Evolutionary conservation across 2,329 filamentous ascomycete genomes (phyloP), one percentile per base, ranked within the genome.

Genomic region (Stagonosporopsis cucurbitacearum): DNA sequence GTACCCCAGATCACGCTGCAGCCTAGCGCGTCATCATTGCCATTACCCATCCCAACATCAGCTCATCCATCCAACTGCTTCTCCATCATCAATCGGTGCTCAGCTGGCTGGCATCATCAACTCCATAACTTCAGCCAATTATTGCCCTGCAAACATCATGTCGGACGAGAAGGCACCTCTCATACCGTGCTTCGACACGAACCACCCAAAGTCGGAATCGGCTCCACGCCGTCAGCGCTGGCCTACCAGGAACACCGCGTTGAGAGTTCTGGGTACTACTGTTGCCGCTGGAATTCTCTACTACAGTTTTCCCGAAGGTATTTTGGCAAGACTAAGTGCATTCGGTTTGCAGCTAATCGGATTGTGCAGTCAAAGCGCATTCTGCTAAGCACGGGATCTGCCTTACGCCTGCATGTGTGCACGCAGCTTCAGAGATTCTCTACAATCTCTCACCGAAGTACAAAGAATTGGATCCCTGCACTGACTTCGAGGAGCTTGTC

Each of bases 401-500:
- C 68, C 69, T 82, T 43, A 84, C 85, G 9, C 81, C 85, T 37
- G 82, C 83, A 57, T 89, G 86, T 69, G 78, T 88, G 12, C 84
- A 88, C 64, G 86, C 86, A 12, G 82, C 86, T 4, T 86, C 85
- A 12, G 81, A 84, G 59, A 81, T 89, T 35, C 78, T 88, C 8
- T 83, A 85, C 60, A 88, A 86, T 56, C 75, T 89, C 13, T 83
- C 85, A 15, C 83, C 86, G 7, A 77, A 86, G 46, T 87, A 89
- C 71, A 78, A 83, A 56, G 73, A 84, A 2, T 77, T 91, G 35
- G 86, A 91, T 67, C 84, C 88, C 1, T 91, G 88, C 64, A 82
- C 79, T n/a, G 75, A 90, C 66, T 91, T 91, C 57, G 86, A 89
- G 57, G 79, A 86, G 68, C 81, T 86, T 52, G 86, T 86, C 19